phyloP scores from a whole-genome alignment of 768 basidiomycete species.

The Rubroboletus pulcherrimus region DNA sequence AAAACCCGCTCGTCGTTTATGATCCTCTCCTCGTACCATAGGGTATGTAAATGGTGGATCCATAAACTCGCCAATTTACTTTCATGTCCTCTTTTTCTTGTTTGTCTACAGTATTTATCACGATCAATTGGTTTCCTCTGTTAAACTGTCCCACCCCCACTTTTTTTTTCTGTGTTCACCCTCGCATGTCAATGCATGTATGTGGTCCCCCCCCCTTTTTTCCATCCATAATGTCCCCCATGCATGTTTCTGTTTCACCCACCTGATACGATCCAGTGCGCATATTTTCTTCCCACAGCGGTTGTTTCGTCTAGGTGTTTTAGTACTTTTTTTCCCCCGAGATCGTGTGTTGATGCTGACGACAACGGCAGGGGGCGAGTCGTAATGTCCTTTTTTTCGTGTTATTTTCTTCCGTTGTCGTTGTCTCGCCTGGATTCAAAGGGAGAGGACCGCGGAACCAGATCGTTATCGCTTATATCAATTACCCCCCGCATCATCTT shows the following conservation, averaged over 20 bases:
- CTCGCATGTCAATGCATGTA: background rate
- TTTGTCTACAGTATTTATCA: constrained; percentile 13
- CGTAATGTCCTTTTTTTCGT: too few species aligned
- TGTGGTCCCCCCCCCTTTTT: background rate
- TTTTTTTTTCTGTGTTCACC: background rate
- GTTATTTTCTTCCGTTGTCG: too few species aligned
- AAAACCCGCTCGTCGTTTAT: background rate
- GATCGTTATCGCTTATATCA: too few species aligned
- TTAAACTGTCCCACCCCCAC: background rate
- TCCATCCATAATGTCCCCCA: background rate
- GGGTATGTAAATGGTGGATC: constrained; percentile 10
- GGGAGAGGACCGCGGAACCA: too few species aligned
- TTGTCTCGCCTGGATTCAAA: too few species aligned
- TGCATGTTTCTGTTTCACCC: background rate
- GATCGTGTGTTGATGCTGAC: too few species aligned
- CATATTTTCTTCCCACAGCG: background rate
- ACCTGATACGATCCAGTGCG: background rate
- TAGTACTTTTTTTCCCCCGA: background rate
- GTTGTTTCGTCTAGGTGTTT: background rate
- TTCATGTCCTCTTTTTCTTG: background rate
- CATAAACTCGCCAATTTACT: background rate
- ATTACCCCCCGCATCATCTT: too few species aligned
- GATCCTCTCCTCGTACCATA: constrained; percentile 2
- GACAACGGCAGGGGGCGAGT: too few species aligned
- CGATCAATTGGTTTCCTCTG: background rate